Evolutionary conservation across 768 basidiomycete species (phyloP).

Genomic region (Dioszegia crocea): DNA sequence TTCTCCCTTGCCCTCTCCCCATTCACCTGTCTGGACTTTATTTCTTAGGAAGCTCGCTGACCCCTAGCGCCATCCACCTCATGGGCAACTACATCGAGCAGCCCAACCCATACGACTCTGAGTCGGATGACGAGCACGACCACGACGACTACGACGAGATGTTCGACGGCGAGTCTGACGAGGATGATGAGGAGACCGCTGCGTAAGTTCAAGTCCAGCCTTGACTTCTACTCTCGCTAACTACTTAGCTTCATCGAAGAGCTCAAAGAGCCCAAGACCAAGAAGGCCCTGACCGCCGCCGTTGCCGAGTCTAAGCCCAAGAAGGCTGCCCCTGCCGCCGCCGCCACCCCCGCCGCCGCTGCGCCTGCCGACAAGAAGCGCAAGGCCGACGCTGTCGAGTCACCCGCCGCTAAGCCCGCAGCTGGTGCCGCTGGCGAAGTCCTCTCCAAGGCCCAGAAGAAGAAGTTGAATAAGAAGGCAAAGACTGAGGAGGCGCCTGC

Average conservation of each 20-base stretch:
- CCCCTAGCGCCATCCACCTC: slow-evolving; percentile 60
- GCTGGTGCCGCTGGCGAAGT: slow-evolving; percentile 25
- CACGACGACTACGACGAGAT: slow-evolving; percentile 64
- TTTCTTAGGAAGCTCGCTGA: neutral
- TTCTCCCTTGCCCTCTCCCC: too few relatives aligned
- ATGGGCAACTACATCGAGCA: slow-evolving; percentile 75
- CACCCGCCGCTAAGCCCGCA: slow-evolving; percentile 47
- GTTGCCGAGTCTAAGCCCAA: slow-evolving; percentile 19
- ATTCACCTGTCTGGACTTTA: too few relatives aligned
- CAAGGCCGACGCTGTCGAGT: slow-evolving; percentile 62
- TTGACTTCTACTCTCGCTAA: neutral
- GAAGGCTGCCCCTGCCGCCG: slow-evolving; percentile 23
- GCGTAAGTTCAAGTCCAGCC: slow-evolving; percentile 11
- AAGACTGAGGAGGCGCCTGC: slow-evolving; percentile 59
- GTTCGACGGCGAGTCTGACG: slow-evolving; percentile 53
- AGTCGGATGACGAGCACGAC: slow-evolving; percentile 71
- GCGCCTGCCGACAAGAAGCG: slow-evolving; percentile 58
- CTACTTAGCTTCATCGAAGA: slow-evolving; percentile 7
- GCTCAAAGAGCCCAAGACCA: slow-evolving; percentile 19
- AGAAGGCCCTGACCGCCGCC: slow-evolving; percentile 5
- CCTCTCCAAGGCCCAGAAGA: slow-evolving; percentile 59
- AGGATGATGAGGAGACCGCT: slow-evolving; percentile 10
- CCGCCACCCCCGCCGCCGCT: slow-evolving; percentile 18
- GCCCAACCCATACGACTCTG: slow-evolving; percentile 46
- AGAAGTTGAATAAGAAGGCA: slow-evolving; percentile 65